phyloP scores from a whole-genome alignment of 2,329 filamentous ascomycete genomes.

The Lachnellula hyalina region DNA sequence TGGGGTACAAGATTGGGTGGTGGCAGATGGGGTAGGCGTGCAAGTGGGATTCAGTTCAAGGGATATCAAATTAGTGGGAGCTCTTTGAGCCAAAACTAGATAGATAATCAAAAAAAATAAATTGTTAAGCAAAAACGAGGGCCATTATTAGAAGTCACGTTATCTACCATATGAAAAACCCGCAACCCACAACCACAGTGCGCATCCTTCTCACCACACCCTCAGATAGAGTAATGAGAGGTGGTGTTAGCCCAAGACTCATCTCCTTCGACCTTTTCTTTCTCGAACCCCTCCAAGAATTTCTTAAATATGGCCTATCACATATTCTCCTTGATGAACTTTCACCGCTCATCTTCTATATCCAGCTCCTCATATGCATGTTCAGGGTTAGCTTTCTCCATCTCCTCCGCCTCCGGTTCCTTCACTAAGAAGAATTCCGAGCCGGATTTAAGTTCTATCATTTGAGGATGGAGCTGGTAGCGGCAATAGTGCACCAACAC shows the following conservation, averaged over 20 bases:
- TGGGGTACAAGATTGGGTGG: constrained; percentile 53
- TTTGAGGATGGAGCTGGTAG: not conserved
- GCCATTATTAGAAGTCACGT: too few relatives aligned
- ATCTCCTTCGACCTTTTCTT: not conserved
- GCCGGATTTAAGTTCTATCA: not conserved
- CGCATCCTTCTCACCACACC: too few relatives aligned
- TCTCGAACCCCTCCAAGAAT: not conserved
- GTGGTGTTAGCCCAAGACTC: not conserved
- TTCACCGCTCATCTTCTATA: not conserved
- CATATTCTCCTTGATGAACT: not conserved
- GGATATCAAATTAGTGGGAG: constrained; percentile 13
- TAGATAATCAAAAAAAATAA: too few relatives aligned
- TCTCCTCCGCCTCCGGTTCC: too few relatives aligned
- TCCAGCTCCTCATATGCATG: not conserved
- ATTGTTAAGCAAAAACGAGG: too few relatives aligned
- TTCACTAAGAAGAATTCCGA: too few relatives aligned
- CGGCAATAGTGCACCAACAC: not conserved
- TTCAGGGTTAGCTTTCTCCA: not conserved
- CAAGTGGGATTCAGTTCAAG: constrained; percentile 32
- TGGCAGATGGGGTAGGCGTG: constrained; percentile 38
- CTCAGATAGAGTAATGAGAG: not conserved
- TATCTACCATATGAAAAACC: too few relatives aligned
- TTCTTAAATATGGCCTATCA: not conserved
- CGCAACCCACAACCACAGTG: too few relatives aligned
- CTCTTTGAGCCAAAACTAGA: too few relatives aligned